Conservation (phyloP, 305 asterid genomes). For the Solanum hybrid region DNA sequence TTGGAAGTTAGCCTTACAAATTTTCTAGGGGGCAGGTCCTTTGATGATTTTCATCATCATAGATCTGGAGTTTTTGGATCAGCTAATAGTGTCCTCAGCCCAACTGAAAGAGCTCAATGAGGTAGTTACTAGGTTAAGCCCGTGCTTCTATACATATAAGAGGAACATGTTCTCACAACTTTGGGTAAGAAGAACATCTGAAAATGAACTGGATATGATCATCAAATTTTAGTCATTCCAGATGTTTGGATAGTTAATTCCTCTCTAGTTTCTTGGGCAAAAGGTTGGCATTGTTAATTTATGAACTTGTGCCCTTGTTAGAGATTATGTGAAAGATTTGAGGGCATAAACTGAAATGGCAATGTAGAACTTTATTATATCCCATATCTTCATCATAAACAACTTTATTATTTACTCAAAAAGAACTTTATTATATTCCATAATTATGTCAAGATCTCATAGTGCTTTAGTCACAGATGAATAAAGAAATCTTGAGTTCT, state of each 20-base stretch:
- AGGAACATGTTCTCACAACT: neutral
- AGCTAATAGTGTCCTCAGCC: neutral
- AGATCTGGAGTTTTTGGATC: neutral
- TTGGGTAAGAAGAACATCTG: neutral
- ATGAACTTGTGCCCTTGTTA: neutral
- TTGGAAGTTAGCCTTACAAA: neutral
- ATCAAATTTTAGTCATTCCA: neutral
- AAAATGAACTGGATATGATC: neutral
- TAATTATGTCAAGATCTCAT: neutral
- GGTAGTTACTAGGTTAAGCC: neutral
- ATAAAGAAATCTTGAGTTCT: neutral
- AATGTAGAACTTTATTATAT: neutral
- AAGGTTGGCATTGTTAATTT: neutral
- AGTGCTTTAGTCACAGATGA: neutral
- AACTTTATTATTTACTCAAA: neutral
- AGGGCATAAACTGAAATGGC: neutral
- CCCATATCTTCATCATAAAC: neutral
- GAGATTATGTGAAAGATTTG: neutral
- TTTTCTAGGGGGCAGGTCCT: neutral
- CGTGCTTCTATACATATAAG: neutral
- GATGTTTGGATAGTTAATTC: neutral
- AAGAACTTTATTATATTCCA: neutral
- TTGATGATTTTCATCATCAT: neutral
- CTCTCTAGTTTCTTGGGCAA: neutral
- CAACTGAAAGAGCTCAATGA: neutral